A percentile compares a stretch with the other conserved stretches of the same genome.
These are phyloP conservation scores for Chrysopogon serrulatus DNA, from an alignment of 176 grass and related monocot genomes.

Conservation along the genomic window DNA sequence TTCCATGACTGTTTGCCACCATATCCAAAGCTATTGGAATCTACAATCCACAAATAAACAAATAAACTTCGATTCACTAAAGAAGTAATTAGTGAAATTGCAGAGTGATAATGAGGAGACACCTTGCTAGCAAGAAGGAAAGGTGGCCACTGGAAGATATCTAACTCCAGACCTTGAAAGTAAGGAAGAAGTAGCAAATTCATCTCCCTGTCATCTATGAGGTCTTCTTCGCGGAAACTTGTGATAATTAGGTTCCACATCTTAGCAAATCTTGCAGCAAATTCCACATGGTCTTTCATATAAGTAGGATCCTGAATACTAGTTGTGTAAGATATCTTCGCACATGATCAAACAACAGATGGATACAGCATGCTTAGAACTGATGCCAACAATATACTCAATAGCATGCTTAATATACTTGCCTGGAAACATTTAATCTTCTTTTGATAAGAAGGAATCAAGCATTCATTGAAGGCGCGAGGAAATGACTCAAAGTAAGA, in stretches of 20 bases:
- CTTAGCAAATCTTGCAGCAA: slow-evolving; percentile 78
- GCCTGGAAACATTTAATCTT: slow-evolving; percentile 50
- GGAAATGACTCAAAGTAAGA: slow-evolving; percentile 71
- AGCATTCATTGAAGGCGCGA: slow-evolving; percentile 50
- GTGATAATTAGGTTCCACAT: slow-evolving; percentile 90
- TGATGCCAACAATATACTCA: no score
- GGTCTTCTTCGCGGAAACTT: slow-evolving; percentile 88
- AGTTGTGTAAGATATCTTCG: not conserved
- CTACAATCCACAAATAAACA: slow-evolving; percentile 33
- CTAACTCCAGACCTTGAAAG: slow-evolving; percentile 65
- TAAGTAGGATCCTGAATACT: slow-evolving; percentile 27
- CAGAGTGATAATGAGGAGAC: not conserved
- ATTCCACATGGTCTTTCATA: slow-evolving; percentile 51
- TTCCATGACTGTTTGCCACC: slow-evolving; percentile 70
- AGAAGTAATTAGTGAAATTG: not conserved
- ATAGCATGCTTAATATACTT: no score
- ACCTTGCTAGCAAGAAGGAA: slow-evolving; percentile 98
- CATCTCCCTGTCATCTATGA: slow-evolving; percentile 85
- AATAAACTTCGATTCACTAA: slow-evolving; percentile 10
- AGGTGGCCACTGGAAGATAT: slow-evolving; percentile 85
- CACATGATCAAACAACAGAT: not conserved
- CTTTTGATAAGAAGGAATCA: slow-evolving; percentile 61
- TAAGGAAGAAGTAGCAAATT: slow-evolving; percentile 90
- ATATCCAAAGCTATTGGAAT: slow-evolving; percentile 94
- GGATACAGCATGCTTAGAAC: not conserved